phyloP scores from a whole-genome alignment of 202 grass and related monocot genomes.

The Carex arenaria region DNA sequence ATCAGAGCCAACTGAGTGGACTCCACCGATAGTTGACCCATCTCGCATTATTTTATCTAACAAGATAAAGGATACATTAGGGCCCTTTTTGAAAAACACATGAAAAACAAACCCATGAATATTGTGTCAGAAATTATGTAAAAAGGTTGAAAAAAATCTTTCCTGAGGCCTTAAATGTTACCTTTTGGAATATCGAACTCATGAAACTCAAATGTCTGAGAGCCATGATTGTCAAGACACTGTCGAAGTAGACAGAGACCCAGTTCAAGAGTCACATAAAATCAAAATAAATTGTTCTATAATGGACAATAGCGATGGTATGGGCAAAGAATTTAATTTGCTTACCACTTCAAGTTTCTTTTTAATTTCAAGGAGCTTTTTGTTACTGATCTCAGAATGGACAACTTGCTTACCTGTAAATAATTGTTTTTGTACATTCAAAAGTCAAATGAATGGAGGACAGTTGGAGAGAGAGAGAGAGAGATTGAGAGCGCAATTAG shows the following conservation, averaged over 20 bases:
- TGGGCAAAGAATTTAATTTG: conserved; percentile 38
- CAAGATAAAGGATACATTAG: neutral
- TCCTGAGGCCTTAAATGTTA: conserved; percentile 1
- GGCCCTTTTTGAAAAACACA: no score
- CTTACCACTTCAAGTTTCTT: conserved; percentile 48
- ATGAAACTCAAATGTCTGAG: conserved; percentile 35
- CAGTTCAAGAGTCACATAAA: neutral
- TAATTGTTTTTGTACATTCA: neutral
- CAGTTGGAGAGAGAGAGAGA: neutral
- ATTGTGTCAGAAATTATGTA: neutral
- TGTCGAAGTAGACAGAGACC: conserved; percentile 20
- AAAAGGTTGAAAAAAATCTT: neutral
- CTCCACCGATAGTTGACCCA: conserved; percentile 68
- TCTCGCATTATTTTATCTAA: conserved; percentile 53
- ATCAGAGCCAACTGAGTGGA: conserved; percentile 89
- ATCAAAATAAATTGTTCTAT: neutral
- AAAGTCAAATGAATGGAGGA: neutral
- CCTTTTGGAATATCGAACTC: conserved; percentile 33
- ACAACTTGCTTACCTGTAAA: conserved; percentile 76
- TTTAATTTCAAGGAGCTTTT: conserved; percentile 76
- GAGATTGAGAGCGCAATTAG: neutral
- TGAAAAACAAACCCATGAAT: neutral
- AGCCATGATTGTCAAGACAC: conserved; percentile 35
- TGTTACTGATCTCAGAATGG: conserved; percentile 79
- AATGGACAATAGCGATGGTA: neutral